phyloP scores from a whole-genome alignment of 2,329 filamentous ascomycete genomes.

The Xylaria multiplex region DNA sequence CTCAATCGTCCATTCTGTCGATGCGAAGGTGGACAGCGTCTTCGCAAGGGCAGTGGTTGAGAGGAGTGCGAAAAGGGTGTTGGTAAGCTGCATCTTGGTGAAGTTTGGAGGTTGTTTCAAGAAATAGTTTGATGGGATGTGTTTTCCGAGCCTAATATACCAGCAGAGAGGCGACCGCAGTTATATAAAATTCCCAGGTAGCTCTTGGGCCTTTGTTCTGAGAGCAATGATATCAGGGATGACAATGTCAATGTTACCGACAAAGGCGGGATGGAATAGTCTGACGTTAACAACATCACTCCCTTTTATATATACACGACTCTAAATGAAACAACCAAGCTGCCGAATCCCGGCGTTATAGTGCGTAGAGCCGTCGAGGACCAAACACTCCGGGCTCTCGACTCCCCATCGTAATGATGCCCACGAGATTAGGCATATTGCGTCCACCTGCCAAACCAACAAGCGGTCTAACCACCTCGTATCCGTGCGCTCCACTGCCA shows the following conservation, averaged over 20 bases:
- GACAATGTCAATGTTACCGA: conserved; percentile 18
- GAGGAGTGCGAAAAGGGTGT: conserved; percentile 42
- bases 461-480: conserved; percentile 26
- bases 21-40: conserved; percentile 40
- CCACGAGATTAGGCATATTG: conserved; percentile 23
- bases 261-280: conserved; percentile 11
- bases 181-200: conserved; percentile 10
- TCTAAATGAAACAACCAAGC: neutral
- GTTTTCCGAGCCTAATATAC: neutral
- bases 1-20: conserved; percentile 54
- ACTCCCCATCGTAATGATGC: conserved; percentile 3
- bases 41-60: conserved; percentile 38
- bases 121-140: neutral
- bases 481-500: conserved; percentile 27
- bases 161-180: neutral
- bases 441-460: conserved; percentile 5
- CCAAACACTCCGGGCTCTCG: conserved; percentile 7
- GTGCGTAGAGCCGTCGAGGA: conserved; percentile 9
- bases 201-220: conserved; percentile 3
- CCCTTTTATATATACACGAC: conserved; percentile 26
- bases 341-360: neutral
- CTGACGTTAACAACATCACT: neutral
- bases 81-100: conserved; percentile 49
- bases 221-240: conserved; percentile 8
- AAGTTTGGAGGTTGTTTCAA: neutral